phyloP scores from a whole-genome alignment of 2,329 filamentous ascomycete species.

The Didymella pinodella region DNA sequence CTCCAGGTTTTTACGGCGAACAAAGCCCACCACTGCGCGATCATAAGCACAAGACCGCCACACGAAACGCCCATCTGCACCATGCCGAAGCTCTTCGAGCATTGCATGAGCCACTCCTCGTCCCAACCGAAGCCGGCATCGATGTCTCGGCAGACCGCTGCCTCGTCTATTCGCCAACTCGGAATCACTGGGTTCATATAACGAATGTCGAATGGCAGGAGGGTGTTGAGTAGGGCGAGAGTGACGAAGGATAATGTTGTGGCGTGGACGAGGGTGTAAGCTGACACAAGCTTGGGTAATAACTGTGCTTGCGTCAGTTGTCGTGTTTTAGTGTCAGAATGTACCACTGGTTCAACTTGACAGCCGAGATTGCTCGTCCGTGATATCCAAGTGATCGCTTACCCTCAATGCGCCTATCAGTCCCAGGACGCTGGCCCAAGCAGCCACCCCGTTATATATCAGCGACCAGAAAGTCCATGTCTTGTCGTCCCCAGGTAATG shows the following conservation, averaged over 20 bases:
- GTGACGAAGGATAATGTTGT: constrained; percentile 39
- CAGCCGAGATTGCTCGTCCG: constrained; percentile 1
- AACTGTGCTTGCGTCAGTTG: constrained; percentile 34
- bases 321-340: not conserved
- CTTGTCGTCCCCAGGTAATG: constrained; percentile 36
- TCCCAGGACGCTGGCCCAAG: constrained; percentile 52
- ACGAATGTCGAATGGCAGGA: constrained; percentile 33
- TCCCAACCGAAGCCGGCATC: constrained; percentile 41
- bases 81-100: constrained; percentile 35
- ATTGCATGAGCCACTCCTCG: constrained; percentile 40
- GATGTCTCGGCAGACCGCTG: constrained; percentile 38
- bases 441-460: constrained; percentile 53
- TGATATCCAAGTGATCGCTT: constrained; percentile 27
- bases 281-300: constrained; percentile 34
- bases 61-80: constrained; percentile 35
- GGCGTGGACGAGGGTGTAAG: constrained; percentile 39
- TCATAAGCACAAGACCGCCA: constrained; percentile 36
- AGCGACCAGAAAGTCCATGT: constrained; percentile 44
- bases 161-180: constrained; percentile 32
- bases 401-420: constrained; percentile 56
- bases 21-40: constrained; percentile 49
- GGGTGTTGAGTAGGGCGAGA: constrained; percentile 35
- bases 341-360: not conserved
- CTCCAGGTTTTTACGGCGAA: constrained; percentile 41
- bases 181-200: constrained; percentile 34